Evolutionary conservation across 2,329 filamentous ascomycete species (phyloP), one percentile per base, ranked within the genome.

Genomic region (Annulohypoxylon truncatum): DNA sequence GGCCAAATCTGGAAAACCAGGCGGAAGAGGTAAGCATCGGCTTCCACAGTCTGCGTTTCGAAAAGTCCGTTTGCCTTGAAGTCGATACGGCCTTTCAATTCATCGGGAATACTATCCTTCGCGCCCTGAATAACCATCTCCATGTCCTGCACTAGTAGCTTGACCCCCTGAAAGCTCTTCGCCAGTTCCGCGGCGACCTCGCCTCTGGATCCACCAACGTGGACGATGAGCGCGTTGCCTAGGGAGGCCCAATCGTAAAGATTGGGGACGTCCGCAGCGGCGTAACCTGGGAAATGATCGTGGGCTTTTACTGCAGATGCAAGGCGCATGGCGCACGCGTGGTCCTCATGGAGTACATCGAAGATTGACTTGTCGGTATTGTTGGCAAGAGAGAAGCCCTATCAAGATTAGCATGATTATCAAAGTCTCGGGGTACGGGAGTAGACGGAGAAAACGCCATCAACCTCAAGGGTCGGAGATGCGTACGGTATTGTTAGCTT

Each of bases 161-260:
- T 69, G 44, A 73, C 29, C 13, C 70, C 58, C 0, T 18, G 26
- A 52, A 72, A 71, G 18, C 47, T 67, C 3, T 29, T 68, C 18
- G 71, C 70, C 42, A 76, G 62, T 1, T 70, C 72, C 35, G 72
- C 64, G 2, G 69, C 66, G 33, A 72, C 67, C 12, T 53, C 31
- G 47, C 72, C 74, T 55, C 64, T 54, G 3, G 24, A 35, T 3
- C 71, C 73, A 42, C 74, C 72, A 1, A 75, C 64, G 20, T 73
- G 58, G 1, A 70, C 63, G 28, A 75, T 67, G 10, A 13, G 26
- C 8, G 26, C 65, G 9, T 73, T 5, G 18, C 67, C 69, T 4
- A 75, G 70, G 20, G 67, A 69, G 38, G 66, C 68, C 73, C 72
- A 75, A 48, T 75, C 72, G 63, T 72, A 76, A 35, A 31, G 18